phyloP scores from a whole-genome alignment of 352 stramenopile species.

The Pythium oligandrum region DNA sequence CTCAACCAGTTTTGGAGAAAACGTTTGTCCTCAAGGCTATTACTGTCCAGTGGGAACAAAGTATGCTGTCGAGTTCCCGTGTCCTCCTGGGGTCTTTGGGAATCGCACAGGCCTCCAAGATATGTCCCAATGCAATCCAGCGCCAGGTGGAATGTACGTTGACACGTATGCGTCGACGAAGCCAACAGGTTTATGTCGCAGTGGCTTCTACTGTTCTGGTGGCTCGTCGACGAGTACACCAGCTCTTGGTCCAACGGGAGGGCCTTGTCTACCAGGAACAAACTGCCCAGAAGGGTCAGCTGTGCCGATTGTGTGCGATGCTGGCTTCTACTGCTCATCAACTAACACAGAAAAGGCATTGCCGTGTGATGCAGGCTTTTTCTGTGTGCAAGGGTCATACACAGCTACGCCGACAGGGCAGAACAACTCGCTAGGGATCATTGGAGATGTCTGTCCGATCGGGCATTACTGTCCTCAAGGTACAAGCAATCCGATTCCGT shows the following conservation, averaged over 20 bases:
- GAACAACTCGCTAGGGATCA: conserved; percentile 63
- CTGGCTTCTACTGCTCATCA: conserved; percentile 74
- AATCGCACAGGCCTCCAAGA: conserved; percentile 42
- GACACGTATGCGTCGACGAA: conserved; percentile 41
- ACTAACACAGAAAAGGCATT: conserved; percentile 67
- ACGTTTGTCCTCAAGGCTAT: conserved; percentile 68
- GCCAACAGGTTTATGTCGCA: conserved; percentile 53
- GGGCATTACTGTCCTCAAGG: conserved; percentile 78
- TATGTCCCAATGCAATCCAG: conserved; percentile 49
- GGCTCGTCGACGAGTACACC: conserved; percentile 57
- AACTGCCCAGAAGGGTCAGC: conserved; percentile 87
- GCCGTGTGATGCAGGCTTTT: conserved; percentile 77
- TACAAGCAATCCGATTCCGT: conserved; percentile 79
- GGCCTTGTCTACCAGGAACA: conserved; percentile 72
- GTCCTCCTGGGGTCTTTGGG: conserved; percentile 73
- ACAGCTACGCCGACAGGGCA: conserved; percentile 66
- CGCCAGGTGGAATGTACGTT: conserved; percentile 64
- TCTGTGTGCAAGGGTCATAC: conserved; percentile 85
- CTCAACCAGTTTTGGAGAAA: conserved; percentile 23
- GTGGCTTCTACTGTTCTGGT: conserved; percentile 80
- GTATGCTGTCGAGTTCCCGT: conserved; percentile 51
- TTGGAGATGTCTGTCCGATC: conserved; percentile 62
- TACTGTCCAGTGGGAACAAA: conserved; percentile 77
- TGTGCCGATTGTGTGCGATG: conserved; percentile 74
- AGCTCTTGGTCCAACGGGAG: conserved; percentile 31